Evolutionary conservation across 345 rosid genomes (phyloP), one percentile per base, ranked within the genome.

Genomic region (Boechera divaricarpa): DNA sequence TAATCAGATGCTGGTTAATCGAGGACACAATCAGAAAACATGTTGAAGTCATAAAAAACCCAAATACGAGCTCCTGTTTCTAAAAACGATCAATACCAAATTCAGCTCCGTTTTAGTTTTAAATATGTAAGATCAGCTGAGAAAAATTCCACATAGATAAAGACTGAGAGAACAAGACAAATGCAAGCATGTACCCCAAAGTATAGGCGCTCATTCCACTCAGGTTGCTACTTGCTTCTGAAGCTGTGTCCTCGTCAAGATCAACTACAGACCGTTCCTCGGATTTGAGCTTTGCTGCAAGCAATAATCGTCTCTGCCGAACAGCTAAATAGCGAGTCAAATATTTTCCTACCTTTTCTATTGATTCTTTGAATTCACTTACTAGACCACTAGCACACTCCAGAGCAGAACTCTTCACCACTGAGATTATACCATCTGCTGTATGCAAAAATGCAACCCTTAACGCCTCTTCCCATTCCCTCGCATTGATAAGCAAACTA

Each of bases 161-260:
- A 52, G 16, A 41, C 65, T 58, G 26, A 44, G 26, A 33, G 11
- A 70, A 15, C 18, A 35, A 70, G 36, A 38, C 28, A 52, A 55
- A 52, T 15, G 38, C 12, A 69, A 48, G 66, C 15, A n/a, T 48
- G 55, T 89, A 91, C 99, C 99, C 93, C 16, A 83, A 85, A 41
- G 97, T 89, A 76, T 92, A 92, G 80, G 87, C 96, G 79, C 99
- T 95, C 98, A 95, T 95, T 82, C 97, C 97, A 79, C 97, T 92
- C 78, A 91, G 85, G 69, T 83, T 82, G 82, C 97, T 90, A 78
- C 99, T 92, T 70, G 93, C 80, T 85, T 92, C 99, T 44, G 99
- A 95, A 85, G 90, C 91, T 49, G 90, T 85, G 77, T 95, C 99
- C 69, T 91, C 91, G 42, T 92, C 98, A 45, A 89, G 85, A 83